Base-by-base conservation (phyloP, 2,329 filamentous ascomycete genomes). In the Exophiala alcalophila region DNA sequence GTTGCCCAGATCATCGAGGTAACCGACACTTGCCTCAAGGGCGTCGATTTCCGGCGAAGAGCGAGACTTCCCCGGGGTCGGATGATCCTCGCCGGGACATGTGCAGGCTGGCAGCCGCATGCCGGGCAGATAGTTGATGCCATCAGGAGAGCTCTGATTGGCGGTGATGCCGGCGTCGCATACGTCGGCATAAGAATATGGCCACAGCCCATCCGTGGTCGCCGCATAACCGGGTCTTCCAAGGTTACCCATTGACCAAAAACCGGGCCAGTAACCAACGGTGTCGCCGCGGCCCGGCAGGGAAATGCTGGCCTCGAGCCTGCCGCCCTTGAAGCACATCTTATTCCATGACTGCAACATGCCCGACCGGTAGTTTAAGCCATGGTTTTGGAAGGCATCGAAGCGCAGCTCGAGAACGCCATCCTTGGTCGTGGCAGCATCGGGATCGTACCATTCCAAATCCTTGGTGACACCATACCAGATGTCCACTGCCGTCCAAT, bases 291-390 rank as follows among this genome's bases (percentile, higher is more conserved):
- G 65, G 11, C 82, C 83, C 10, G 83, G 83, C 4, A 86, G 67
- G 3, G 82, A 86, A 38, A 86, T 78, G 57, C 79, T 83, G 14
- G 81, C 81, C 64, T 86, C 83, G 10, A 86, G 59, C 33, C 81
- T 74, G 3, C 83, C 83, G 21, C 81, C 81, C 48, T 83, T 84
- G 67, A 85, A 86, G 62, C 83, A 84, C 40, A 86, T 60, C 59
- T 84, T 78, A 61, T 86, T 86, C 82, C 82, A 86, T 8, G 78
- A 83, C 57, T 86, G 81, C 6, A 86, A 53, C 82, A 86, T 86
- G n/a, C 81, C 81, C 4, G 81, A 85, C 36, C 82, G 74, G 57
- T 81, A 86, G 47, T 82, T 72, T 15, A 84, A 65, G 33, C 74
- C 73, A 59, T 86, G 81, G 50, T 77, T 86, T 49, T 75, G 63